A percentile compares a stretch with the other conserved stretches of the same genome.
Conservation (phyloP, 768 basidiomycete genomes). For the Chalciporus chontae region DNA sequence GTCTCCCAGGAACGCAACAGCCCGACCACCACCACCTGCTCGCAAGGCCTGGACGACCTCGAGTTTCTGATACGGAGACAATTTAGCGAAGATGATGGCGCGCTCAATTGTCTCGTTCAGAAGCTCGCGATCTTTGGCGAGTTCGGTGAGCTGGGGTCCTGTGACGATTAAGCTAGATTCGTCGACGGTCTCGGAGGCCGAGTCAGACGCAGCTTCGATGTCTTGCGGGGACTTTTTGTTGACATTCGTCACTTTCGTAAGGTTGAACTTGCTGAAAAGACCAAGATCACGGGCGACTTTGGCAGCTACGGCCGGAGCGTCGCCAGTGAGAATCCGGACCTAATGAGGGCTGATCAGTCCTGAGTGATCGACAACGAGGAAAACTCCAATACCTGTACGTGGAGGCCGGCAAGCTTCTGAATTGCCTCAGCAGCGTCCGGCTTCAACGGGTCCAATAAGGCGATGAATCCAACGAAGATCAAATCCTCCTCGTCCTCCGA, state of each 20-base stretch:
- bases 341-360: slow-evolving; percentile 8
- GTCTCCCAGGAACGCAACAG: slow-evolving; percentile 30
- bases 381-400: slow-evolving; percentile 26
- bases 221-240: slow-evolving; percentile 15
- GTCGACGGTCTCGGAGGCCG: slow-evolving; percentile 3
- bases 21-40: slow-evolving; percentile 23
- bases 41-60: slow-evolving; percentile 31
- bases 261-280: slow-evolving; percentile 24
- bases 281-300: slow-evolving; percentile 37
- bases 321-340: slow-evolving; percentile 36
- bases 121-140: slow-evolving; percentile 26
- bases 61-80: slow-evolving; percentile 32
- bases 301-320: slow-evolving; percentile 33
- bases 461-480: slow-evolving; percentile 28
- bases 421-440: slow-evolving; percentile 31
- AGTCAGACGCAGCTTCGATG: slow-evolving; percentile 22
- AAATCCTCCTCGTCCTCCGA: slow-evolving; percentile 28
- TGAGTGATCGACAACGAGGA: not conserved
- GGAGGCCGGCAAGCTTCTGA: slow-evolving; percentile 23
- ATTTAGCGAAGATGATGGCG: slow-evolving; percentile 29
- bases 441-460: slow-evolving; percentile 30
- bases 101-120: slow-evolving; percentile 28
- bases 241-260: not conserved
- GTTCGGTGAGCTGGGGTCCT: slow-evolving; percentile 26
- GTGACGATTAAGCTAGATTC: slow-evolving; percentile 28